Evolutionary conservation across 768 basidiomycete species (phyloP).

Genomic region (Hygrocybe punicea): DNA sequence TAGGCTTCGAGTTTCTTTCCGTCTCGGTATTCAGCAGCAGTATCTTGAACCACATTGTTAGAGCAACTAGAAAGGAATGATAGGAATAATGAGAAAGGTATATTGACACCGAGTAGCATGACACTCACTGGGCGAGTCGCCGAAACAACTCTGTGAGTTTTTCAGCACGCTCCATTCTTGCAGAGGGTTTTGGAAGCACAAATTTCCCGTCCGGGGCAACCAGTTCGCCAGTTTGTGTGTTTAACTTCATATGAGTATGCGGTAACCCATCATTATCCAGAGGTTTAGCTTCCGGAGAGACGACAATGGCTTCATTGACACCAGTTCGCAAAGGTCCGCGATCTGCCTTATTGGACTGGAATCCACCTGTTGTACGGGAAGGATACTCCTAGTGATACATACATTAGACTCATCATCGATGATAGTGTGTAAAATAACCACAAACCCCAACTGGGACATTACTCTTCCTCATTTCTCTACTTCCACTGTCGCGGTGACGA

Average conservation of each 20-base stretch:
- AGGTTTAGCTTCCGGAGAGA: not conserved
- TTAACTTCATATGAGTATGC: not conserved
- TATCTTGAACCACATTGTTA: conserved; percentile 43
- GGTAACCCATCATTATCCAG: not conserved
- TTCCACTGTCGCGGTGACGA: no score
- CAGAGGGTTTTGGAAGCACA: not conserved
- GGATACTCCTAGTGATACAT: not conserved
- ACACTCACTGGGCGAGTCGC: conserved; percentile 39
- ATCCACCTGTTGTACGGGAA: not conserved
- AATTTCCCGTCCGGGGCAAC: not conserved
- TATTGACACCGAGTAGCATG: conserved; percentile 6
- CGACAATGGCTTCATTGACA: not conserved
- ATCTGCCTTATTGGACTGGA: not conserved
- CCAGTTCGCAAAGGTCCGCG: not conserved
- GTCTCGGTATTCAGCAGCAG: conserved; percentile 42
- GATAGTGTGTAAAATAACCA: not conserved
- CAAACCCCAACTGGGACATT: no score
- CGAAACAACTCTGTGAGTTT: conserved; percentile 37
- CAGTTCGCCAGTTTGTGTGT: not conserved
- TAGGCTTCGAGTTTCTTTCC: conserved; percentile 49
- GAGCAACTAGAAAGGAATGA: conserved; percentile 37
- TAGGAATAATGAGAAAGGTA: conserved; percentile 2
- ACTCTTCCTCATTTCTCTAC: no score
- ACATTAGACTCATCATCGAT: not conserved
- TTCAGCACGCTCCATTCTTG: conserved; percentile 16